Conservation (phyloP, 148 eudicot species). For the Salicornia ramosissima region DNA sequence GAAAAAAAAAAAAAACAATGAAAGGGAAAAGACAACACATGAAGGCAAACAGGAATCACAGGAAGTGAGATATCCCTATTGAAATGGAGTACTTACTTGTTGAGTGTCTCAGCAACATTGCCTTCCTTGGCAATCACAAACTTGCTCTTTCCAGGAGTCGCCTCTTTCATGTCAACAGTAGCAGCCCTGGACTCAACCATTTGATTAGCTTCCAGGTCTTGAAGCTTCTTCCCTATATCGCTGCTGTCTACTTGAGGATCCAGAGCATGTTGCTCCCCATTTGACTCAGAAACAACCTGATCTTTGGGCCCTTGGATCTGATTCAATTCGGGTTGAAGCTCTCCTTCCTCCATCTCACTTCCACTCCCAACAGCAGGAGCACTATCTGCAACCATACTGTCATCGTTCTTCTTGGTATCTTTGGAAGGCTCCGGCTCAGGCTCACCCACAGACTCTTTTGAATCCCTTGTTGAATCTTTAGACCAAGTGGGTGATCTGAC, state of each 20-base stretch:
- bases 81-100: too few relatives aligned
- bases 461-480: slow-evolving; percentile 32
- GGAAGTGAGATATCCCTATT: too few relatives aligned
- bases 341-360: slow-evolving; percentile 95
- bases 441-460: slow-evolving; percentile 80
- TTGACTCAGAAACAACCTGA: slow-evolving; percentile 13
- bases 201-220: slow-evolving; percentile 19
- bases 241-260: slow-evolving; percentile 12
- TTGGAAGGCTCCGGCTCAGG: slow-evolving; percentile 51
- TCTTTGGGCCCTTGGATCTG: slow-evolving; percentile 27
- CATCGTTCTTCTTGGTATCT: slow-evolving; percentile 58
- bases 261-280: slow-evolving; percentile 19
- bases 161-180: slow-evolving; percentile 26
- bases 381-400: slow-evolving; percentile 47
- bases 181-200: slow-evolving; percentile 13
- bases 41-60: too few relatives aligned
- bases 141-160: slow-evolving; percentile 19
- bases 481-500: slow-evolving; percentile 71
- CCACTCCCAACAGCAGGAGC: slow-evolving; percentile 36
- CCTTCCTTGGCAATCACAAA: too few relatives aligned
- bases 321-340: slow-evolving; percentile 74
- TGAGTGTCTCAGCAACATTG: too few relatives aligned
- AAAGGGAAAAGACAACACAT: too few relatives aligned
- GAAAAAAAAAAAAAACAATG: too few relatives aligned
- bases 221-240: slow-evolving; percentile 13